Percentiles rank a stretch among this genome's conserved stretches.
Evolutionary conservation across 768 basidiomycete genomes (phyloP).

Genomic region (Daedaleopsis sinensis): DNA sequence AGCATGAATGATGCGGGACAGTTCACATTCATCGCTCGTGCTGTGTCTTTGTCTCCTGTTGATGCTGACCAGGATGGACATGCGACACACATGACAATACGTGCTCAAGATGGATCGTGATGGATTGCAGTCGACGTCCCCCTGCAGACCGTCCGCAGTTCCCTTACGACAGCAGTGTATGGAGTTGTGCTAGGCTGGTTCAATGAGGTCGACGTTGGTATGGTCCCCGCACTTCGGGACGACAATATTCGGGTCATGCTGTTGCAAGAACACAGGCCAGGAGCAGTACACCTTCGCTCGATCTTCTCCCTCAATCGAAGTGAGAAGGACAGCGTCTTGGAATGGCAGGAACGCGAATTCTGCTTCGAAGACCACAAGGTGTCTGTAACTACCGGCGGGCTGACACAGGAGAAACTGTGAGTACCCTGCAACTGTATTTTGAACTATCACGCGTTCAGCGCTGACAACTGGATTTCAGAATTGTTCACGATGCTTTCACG

Average conservation of each 20-base stretch:
- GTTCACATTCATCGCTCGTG: slow-evolving; percentile 8
- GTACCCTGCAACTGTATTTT: too few relatives aligned
- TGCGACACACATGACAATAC: not conserved
- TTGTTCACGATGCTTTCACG: not conserved
- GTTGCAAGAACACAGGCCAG: slow-evolving; percentile 1
- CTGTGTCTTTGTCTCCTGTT: not conserved
- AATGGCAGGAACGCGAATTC: slow-evolving; percentile 4
- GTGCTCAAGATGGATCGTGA: slow-evolving; percentile 1
- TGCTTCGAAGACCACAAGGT: not conserved
- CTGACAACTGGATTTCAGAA: not conserved
- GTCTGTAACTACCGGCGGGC: not conserved
- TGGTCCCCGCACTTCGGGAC: not conserved
- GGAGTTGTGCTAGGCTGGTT: slow-evolving; percentile 8
- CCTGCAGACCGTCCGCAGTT: too few relatives aligned
- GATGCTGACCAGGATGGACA: not conserved
- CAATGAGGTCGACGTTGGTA: slow-evolving; percentile 1
- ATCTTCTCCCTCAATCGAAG: slow-evolving; percentile 2
- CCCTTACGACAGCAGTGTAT: not conserved
- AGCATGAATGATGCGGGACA: slow-evolving; percentile 10
- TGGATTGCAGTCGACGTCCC: not conserved
- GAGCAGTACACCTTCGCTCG: slow-evolving; percentile 6
- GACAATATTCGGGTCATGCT: slow-evolving; percentile 9
- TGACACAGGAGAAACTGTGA: not conserved
- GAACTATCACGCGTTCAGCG: too few relatives aligned
- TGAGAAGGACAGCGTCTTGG: not conserved